Conservation (phyloP, 495 filamentous ascomycete genomes). For the Penicillium malachiteum region DNA sequence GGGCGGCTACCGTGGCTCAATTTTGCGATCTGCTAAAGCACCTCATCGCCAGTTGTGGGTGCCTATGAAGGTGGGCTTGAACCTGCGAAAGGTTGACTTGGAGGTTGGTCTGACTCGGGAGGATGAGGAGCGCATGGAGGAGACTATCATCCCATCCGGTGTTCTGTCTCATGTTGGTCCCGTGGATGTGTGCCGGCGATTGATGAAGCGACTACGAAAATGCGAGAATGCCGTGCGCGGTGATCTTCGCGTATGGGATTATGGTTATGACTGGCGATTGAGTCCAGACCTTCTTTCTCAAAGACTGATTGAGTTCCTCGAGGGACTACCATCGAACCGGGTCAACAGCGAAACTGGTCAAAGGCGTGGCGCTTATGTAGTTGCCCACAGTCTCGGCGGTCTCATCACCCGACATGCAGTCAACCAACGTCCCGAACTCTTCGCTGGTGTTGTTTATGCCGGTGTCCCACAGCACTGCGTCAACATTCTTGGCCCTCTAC, state of each 20-base stretch:
- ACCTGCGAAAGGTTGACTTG: slow-evolving; percentile 87
- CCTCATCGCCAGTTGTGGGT: slow-evolving; percentile 87
- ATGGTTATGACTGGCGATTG: slow-evolving; percentile 94
- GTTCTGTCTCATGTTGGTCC: slow-evolving; percentile 90
- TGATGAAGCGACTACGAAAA: slow-evolving; percentile 75
- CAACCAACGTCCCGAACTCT: slow-evolving; percentile 83
- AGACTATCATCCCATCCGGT: slow-evolving; percentile 76
- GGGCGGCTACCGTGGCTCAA: slow-evolving; percentile 88
- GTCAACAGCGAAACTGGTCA: slow-evolving; percentile 1
- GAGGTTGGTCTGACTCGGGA: slow-evolving; percentile 81
- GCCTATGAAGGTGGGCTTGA: slow-evolving; percentile 90
- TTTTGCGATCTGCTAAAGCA: slow-evolving; percentile 79
- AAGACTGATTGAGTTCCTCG: slow-evolving; percentile 68
- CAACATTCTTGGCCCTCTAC: slow-evolving; percentile 85
- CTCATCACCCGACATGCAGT: slow-evolving; percentile 87
- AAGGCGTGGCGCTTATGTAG: slow-evolving; percentile 68
- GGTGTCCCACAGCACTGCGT: slow-evolving; percentile 83
- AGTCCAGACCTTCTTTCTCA: slow-evolving; percentile 75
- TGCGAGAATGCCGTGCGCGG: slow-evolving; percentile 70
- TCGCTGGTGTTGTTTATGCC: slow-evolving; percentile 82
- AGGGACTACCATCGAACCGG: slow-evolving; percentile 70
- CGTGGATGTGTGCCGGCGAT: slow-evolving; percentile 79
- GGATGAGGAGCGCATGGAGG: slow-evolving; percentile 83
- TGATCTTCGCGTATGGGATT: slow-evolving; percentile 78
- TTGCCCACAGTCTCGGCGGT: slow-evolving; percentile 88